These are phyloP conservation scores for Asparagopsis taxiformis DNA, from an alignment of 31 red algal genomes.

Conservation along the genomic window DNA sequence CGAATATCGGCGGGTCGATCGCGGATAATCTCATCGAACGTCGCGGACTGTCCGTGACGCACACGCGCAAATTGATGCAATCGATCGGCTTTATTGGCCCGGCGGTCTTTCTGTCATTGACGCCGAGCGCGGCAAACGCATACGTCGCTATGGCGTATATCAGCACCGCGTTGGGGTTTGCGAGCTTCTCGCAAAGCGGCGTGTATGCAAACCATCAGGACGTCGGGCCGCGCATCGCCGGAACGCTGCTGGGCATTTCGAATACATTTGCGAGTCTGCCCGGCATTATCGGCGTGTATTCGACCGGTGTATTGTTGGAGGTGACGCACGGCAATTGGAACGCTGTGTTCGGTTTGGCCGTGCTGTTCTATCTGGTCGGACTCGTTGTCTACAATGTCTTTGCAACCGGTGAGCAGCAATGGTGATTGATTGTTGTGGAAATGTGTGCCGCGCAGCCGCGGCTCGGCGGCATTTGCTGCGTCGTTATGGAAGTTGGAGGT, in stretches of 20 bases:
- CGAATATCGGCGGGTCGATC: constrained; percentile 74
- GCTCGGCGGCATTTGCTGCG: too few species aligned
- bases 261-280: constrained; percentile 92
- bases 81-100: constrained; percentile 89
- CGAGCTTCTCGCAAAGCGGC: constrained; percentile 73
- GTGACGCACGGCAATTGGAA: constrained; percentile 60
- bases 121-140: constrained; percentile 24
- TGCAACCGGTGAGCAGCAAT: constrained; percentile 57
- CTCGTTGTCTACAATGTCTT: constrained; percentile 72
- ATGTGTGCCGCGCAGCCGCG: too few species aligned
- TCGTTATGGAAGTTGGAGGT: too few species aligned
- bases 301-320: constrained; percentile 83
- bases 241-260: constrained; percentile 78
- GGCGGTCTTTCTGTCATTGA: constrained; percentile 66
- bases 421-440: too few species aligned
- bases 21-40: constrained; percentile 66
- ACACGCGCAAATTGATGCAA: constrained; percentile 88
- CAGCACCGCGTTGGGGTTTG: constrained; percentile 68
- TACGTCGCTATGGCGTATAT: constrained; percentile 44
- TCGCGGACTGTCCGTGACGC: constrained; percentile 44
- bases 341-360: constrained; percentile 81
- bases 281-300: constrained; percentile 84
- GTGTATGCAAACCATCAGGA: constrained; percentile 91
- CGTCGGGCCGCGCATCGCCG: constrained; percentile 78
- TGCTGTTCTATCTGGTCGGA: constrained; percentile 76